phyloP scores from a whole-genome alignment of 768 basidiomycete species.

The Mrakia frigida region DNA sequence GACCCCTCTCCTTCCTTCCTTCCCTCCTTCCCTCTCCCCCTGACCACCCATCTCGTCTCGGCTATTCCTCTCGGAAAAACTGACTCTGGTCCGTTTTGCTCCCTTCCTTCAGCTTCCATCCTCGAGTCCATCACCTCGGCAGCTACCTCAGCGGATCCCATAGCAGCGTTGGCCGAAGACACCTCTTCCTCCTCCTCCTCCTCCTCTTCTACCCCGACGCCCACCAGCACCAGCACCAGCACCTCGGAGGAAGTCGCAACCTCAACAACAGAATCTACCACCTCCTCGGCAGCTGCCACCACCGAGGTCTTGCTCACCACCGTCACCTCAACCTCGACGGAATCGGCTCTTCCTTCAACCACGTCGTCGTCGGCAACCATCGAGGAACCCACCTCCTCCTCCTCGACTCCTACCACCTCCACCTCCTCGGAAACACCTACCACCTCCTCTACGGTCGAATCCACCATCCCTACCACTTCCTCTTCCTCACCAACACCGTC shows the following conservation, averaged over 20 bases:
- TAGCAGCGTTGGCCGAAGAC: background rate
- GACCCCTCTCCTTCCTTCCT: conserved; percentile 2
- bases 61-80: no score
- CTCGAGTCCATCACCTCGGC: background rate
- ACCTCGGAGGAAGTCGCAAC: background rate
- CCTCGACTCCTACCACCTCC: background rate
- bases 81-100: background rate
- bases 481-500: background rate
- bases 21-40: background rate
- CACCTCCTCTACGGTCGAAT: background rate
- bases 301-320: background rate
- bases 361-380: background rate
- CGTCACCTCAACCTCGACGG: background rate
- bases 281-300: background rate
- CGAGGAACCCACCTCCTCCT: background rate
- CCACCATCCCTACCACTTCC: background rate
- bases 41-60: background rate
- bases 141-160: background rate
- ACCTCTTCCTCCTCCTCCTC: background rate
- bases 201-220: background rate
- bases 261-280: background rate
- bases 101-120: background rate
- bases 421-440: background rate
- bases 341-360: background rate
- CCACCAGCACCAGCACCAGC: background rate